phyloP scores from a whole-genome alignment of 1,284 basidiomycete species.

The Ceratobasidium sp. region DNA sequence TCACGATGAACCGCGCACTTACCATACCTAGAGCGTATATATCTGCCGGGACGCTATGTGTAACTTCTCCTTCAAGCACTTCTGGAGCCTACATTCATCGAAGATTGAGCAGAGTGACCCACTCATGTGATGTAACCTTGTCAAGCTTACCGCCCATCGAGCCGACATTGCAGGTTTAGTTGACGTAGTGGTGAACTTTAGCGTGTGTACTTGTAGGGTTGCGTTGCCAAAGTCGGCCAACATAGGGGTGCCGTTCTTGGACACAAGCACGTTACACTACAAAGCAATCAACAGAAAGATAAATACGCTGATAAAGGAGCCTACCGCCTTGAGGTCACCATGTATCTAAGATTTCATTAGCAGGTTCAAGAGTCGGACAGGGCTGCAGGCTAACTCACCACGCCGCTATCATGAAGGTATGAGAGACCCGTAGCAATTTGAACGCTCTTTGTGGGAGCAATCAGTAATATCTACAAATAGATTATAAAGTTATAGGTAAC shows the following conservation, averaged over 20 bases:
- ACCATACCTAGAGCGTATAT: constrained; percentile 11
- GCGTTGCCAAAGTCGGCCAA: constrained; percentile 1
- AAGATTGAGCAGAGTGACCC: no score
- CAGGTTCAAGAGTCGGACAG: no score
- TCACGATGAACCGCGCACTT: neutral
- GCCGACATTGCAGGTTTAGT: neutral
- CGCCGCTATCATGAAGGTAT: neutral
- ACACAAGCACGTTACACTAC: neutral
- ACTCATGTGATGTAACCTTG: no score
- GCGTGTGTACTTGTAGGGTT: neutral
- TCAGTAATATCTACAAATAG: neutral
- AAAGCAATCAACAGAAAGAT: neutral
- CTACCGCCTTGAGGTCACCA: constrained; percentile 29
- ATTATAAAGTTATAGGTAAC: neutral
- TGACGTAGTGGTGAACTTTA: constrained; percentile 1
- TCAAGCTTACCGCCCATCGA: constrained; percentile 27
- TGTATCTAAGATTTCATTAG: neutral
- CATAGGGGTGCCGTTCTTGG: neutral
- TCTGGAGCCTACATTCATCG: neutral
- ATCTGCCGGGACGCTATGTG: neutral
- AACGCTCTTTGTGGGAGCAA: neutral
- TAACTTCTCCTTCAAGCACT: neutral
- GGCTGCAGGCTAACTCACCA: neutral
- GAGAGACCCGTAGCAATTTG: neutral
- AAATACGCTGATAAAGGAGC: neutral